Base-by-base conservation (phyloP, 257 asterid genomes). In the Scutellaria barbata region DNA sequence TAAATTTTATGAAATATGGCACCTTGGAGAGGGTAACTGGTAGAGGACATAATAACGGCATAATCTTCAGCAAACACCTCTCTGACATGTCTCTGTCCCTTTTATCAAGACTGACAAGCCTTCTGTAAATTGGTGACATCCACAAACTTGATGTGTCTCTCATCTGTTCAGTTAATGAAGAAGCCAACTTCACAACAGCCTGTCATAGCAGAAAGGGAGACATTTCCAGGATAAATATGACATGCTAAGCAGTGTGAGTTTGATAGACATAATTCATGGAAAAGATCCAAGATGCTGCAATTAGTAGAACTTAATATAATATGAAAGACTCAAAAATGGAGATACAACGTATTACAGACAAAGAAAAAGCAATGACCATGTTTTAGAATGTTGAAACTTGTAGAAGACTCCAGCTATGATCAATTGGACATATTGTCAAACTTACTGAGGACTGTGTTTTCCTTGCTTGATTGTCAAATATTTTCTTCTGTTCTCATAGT, bases 81-180 rank as follows among this genome's bases (percentile, higher is more conserved):
- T 89, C 96, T 3, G 97, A 83, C 83, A 87, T 87, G 59, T 89
- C 96, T 80, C 91, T 85, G 77, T 91, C 96, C 81, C 89, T 88
- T 83, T 85, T 91, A 69, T 91, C 82, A 41, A 65, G 53, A 81
- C 92, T 89, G 76, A 86, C 85, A 61, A 91, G 97, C 80, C 97
- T 83, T 85, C 89, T 84, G 74, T 91, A 89, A 61, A 91, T 75
- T 63, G 96, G 90, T 65, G 96, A 95, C 74, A 74, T 76, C 97
- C 97, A 89, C 64, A 81, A 63, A 71, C 81, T 60, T 73, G 96
- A 87, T 69, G 79, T 33, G 73, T 69, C 76, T 78, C 86, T 83
- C 97, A 91, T 87, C 74, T 74, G 79, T 72, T 81, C 82, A 51
- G 81, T 48, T 69, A 82, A 75, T 48, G 85, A 74, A 72, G 76